A percentile compares a stretch with the other conserved stretches of the same genome.
Evolutionary conservation across 768 basidiomycete species (phyloP).

Genomic region (Vararia minispora): DNA sequence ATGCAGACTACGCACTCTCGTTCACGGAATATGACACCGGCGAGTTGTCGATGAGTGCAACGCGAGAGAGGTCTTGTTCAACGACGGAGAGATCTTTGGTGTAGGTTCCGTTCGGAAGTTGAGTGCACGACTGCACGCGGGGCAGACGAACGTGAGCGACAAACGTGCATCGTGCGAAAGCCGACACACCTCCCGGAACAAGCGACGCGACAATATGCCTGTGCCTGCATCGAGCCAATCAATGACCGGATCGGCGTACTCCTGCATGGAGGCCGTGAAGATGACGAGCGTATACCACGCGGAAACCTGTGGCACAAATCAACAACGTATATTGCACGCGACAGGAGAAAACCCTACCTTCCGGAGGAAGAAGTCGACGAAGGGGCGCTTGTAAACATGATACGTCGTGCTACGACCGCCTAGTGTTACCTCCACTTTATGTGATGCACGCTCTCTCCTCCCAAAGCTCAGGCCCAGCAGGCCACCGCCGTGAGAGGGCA

Average conservation of each 20-base stretch:
- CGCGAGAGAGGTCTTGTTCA: constrained; percentile 82
- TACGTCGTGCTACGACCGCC: constrained; percentile 86
- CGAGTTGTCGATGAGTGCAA: constrained; percentile 94
- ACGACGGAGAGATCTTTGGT: constrained; percentile 86
- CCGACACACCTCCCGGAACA: constrained; percentile 86
- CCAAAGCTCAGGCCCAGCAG: too few species aligned
- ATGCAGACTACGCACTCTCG: constrained; percentile 51
- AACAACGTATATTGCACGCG: not conserved
- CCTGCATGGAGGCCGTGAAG: constrained; percentile 98
- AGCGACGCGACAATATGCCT: constrained; percentile 76
- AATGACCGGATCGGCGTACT: constrained; percentile 99
- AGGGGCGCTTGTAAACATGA: constrained; percentile 97
- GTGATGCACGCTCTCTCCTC: constrained; percentile 47
- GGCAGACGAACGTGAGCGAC: not conserved
- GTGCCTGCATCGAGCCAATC: constrained; percentile 97
- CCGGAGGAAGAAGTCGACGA: constrained; percentile 89
- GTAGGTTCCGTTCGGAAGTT: constrained; percentile 87
- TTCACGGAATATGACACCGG: constrained; percentile 87
- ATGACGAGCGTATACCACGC: constrained; percentile 98
- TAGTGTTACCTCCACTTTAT: constrained; percentile 88
- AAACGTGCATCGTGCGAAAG: not conserved
- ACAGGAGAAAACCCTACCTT: constrained; percentile 40
- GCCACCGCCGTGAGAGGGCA: constrained; percentile 39
- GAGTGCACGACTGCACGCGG: constrained; percentile 69
- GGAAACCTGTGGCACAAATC: constrained; percentile 58